Base-by-base conservation (phyloP, 805 yeast genomes). In the Ogataea naganishii region DNA sequence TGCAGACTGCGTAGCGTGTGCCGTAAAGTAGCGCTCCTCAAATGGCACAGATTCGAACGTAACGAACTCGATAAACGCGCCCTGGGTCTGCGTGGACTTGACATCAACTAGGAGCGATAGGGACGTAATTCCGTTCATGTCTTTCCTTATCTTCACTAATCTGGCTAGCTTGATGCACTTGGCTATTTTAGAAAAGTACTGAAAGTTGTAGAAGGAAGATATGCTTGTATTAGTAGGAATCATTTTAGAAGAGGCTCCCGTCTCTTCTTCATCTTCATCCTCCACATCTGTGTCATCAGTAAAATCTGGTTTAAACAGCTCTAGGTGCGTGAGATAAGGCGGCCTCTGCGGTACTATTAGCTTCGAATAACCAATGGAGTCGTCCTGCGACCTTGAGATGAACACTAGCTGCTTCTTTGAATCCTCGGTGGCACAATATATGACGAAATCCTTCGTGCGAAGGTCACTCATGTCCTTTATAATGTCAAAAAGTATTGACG, bases 331-430 rank as follows among this genome's bases (percentile, higher is more conserved):
- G 19, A 85, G 49, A 9, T 75, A 69, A 3, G 73, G 59, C 40
- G 67, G 64, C 27, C 71, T 80, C 36, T 65, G 68, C 1, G 94
- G 94, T 27, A 78, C 64, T 7, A 68, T 63, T 14, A 83, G 58
- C 44, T 79, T 76, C 23, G 83, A 75, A 30, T 65, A 61, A 0
- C 94, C 95, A 26, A 82, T 64, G n/a, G 56, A 36, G 16, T 76
- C 80, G 8, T 89, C 82, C 23, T 64, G 45, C 3, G 59, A 53
- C 31, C 40, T 66, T 0, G 92, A 78, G 5, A 80, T 68, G 31
- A 85, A 65, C 16, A 66, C 60, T 26, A 78, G 51, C 38, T 60
- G 64, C 20, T 65, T 60, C 5, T 51, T 39, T 15, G 43, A 33
- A 14, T 37, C 45, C 6, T 38, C 41, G 6, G 56, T 47, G 10